Evolutionary conservation across 352 stramenopile species (phyloP).

Genomic region (Hyaloperonospora arabidopsidis): DNA sequence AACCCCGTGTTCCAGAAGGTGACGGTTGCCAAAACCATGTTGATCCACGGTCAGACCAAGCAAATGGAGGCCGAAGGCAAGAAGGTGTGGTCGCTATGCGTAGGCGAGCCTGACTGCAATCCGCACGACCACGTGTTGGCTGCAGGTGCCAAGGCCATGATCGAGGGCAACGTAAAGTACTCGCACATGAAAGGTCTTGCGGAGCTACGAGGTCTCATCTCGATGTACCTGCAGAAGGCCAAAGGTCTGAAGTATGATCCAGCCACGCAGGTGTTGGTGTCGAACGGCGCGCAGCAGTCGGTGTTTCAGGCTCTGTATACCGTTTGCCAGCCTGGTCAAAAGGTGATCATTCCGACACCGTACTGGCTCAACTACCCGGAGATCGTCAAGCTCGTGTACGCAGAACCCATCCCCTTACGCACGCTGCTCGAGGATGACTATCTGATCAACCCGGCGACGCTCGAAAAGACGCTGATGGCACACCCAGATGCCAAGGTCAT

Average conservation of each 20-base stretch:
- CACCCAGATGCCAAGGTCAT: slow-evolving; percentile 74
- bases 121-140: slow-evolving; percentile 84
- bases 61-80: slow-evolving; percentile 91
- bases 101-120: slow-evolving; percentile 94
- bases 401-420: slow-evolving; percentile 84
- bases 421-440: slow-evolving; percentile 87
- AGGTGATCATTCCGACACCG: slow-evolving; percentile 92
- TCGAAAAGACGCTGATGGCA: slow-evolving; percentile 64
- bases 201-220: slow-evolving; percentile 85
- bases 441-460: slow-evolving; percentile 72
- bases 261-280: slow-evolving; percentile 89
- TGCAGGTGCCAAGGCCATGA: slow-evolving; percentile 63
- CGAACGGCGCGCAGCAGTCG: slow-evolving; percentile 93
- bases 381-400: slow-evolving; percentile 88
- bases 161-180: slow-evolving; percentile 87
- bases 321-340: slow-evolving; percentile 82
- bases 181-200: slow-evolving; percentile 89
- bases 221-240: slow-evolving; percentile 76
- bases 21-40: slow-evolving; percentile 83
- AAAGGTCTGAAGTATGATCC: slow-evolving; percentile 89
- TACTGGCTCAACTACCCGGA: slow-evolving; percentile 96
- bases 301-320: slow-evolving; percentile 90
- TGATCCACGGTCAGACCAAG: slow-evolving; percentile 93
- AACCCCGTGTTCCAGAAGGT: slow-evolving; percentile 83
- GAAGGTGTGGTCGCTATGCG: slow-evolving; percentile 87